A percentile compares a stretch with the other conserved stretches of the same genome.
phyloP scores from a whole-genome alignment of 139 green algal species.

The Ulvella scutata region DNA sequence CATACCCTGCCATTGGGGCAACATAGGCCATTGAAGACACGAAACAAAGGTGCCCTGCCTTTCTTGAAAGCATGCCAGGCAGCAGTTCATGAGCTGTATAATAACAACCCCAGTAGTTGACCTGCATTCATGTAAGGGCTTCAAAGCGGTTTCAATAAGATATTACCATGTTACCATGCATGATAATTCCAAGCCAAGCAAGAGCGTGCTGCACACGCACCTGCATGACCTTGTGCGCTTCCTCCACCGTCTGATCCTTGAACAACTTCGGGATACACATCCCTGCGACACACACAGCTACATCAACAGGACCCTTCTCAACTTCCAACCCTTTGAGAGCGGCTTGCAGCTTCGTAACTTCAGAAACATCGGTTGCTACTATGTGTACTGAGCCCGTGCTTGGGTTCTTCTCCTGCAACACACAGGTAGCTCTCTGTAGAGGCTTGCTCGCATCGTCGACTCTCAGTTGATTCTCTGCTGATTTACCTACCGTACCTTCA shows the following conservation, averaged over 20 bases:
- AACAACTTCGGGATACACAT: slow-evolving; percentile 25
- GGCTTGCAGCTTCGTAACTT: not conserved
- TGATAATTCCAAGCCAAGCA: too few relatives aligned
- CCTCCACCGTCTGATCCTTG: not conserved
- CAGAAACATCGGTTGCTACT: not conserved
- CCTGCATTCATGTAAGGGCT: slow-evolving; percentile 20
- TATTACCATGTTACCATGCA: too few relatives aligned
- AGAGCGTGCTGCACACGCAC: not conserved
- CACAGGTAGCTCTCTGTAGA: too few relatives aligned
- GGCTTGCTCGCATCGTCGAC: too few relatives aligned
- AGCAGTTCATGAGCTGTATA: slow-evolving; percentile 36
- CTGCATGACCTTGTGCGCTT: not conserved
- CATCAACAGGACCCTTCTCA: slow-evolving; percentile 33
- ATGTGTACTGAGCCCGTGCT: not conserved
- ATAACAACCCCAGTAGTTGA: slow-evolving; percentile 71
- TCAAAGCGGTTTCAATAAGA: too few relatives aligned
- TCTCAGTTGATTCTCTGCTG: too few relatives aligned
- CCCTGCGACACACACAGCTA: slow-evolving; percentile 56
- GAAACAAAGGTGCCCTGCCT: slow-evolving; percentile 43
- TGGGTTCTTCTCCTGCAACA: too few relatives aligned
- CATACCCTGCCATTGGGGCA: slow-evolving; percentile 44
- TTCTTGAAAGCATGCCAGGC: slow-evolving; percentile 41
- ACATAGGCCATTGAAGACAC: slow-evolving; percentile 30
- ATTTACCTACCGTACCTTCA: slow-evolving; percentile 15
- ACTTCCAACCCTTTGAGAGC: not conserved